Percentiles rank a stretch among this genome's conserved stretches.
phyloP scores from a whole-genome alignment of 2,329 filamentous ascomycete genomes.

The Blumeria hordei region DNA sequence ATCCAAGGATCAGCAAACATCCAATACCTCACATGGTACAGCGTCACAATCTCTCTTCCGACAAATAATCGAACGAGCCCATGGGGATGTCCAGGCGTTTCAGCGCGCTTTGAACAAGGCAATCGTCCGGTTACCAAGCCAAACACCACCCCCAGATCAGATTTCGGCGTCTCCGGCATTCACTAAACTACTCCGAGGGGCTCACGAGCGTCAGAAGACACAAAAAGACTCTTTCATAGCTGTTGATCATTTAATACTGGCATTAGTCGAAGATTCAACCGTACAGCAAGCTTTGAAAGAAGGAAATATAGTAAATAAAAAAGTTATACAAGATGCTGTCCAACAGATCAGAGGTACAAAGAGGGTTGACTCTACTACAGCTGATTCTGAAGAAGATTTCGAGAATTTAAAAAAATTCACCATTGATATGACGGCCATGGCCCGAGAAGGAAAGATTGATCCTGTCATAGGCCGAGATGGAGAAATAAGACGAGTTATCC shows the following conservation, averaged over 20 bases:
- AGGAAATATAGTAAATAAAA: slow-evolving; percentile 73
- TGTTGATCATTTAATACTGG: slow-evolving; percentile 78
- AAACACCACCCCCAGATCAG: slow-evolving; percentile 81
- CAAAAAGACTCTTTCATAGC: slow-evolving; percentile 92
- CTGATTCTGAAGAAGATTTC: slow-evolving; percentile 75
- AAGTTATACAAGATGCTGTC: slow-evolving; percentile 76
- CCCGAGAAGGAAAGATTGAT: slow-evolving; percentile 90
- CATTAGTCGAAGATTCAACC: slow-evolving; percentile 52
- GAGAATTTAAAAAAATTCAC: slow-evolving; percentile 97
- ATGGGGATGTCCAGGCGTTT: slow-evolving; percentile 75
- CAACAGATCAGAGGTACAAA: slow-evolving; percentile 78
- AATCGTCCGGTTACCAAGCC: slow-evolving; percentile 73
- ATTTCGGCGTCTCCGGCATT: slow-evolving; percentile 65
- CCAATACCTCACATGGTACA: slow-evolving; percentile 38
- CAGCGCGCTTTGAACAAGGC: slow-evolving; percentile 78
- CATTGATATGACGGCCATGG: slow-evolving; percentile 93
- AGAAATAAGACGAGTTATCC: slow-evolving; percentile 75
- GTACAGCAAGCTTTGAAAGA: slow-evolving; percentile 59
- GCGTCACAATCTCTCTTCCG: slow-evolving; percentile 57
- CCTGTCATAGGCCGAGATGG: slow-evolving; percentile 93
- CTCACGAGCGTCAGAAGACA: slow-evolving; percentile 80
- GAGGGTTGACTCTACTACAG: slow-evolving; percentile 86
- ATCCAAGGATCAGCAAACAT: slow-evolving; percentile 48
- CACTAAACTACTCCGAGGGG: slow-evolving; percentile 57
- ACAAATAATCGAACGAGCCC: slow-evolving; percentile 80